Percentiles rank a stretch among this genome's conserved stretches.
phyloP scores from a whole-genome alignment of 257 asterid genomes.

The Gentiana macrophylla region DNA sequence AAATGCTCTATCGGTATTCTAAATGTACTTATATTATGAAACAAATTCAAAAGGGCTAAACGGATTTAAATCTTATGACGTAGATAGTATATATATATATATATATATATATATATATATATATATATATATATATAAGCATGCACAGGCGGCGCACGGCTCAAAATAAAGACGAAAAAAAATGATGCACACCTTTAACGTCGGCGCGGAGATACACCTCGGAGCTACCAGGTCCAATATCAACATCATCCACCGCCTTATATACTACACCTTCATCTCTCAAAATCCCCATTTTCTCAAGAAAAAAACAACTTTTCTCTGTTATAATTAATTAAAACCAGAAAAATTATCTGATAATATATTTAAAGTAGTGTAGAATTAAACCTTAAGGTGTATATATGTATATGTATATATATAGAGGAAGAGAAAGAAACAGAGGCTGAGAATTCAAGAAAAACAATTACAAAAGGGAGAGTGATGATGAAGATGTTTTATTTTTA shows the following conservation, averaged over 20 bases:
- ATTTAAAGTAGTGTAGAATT: not conserved
- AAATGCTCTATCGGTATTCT: no score
- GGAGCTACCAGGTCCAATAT: conserved; percentile 56
- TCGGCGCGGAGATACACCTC: conserved; percentile 55
- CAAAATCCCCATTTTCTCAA: conserved; percentile 37
- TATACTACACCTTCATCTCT: conserved; percentile 47
- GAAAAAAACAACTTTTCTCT: no score
- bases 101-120: no score
- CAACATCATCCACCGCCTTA: conserved; percentile 47
- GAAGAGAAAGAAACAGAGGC: conserved; percentile 3
- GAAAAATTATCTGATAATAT: not conserved
- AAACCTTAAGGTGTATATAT: not conserved
- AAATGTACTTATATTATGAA: no score
- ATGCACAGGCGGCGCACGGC: no score
- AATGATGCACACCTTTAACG: conserved; percentile 52
- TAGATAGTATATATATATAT: no score
- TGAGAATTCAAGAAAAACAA: conserved; percentile 12
- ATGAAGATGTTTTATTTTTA: not conserved
- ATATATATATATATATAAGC: no score
- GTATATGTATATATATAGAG: not conserved
- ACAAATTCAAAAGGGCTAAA: not conserved
- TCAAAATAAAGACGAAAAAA: not conserved
- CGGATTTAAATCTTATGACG: no score
- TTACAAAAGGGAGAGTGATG: not conserved
- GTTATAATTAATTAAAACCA: not conserved